A percentile compares a stretch with the other conserved stretches of the same genome.
Conservation (phyloP, 306 rosid genomes). For the Alnus rubra region DNA sequence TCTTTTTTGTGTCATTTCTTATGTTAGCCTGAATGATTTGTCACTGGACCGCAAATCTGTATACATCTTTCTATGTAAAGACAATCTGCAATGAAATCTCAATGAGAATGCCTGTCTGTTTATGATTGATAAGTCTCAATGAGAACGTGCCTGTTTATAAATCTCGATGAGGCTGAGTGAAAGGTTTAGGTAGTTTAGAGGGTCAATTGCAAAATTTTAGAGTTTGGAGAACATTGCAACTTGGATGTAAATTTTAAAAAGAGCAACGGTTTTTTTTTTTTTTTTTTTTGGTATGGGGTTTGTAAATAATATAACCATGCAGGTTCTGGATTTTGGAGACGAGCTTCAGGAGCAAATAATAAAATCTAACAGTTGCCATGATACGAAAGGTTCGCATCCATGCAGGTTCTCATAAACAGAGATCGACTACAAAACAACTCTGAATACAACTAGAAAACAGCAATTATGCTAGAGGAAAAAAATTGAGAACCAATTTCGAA, state of each 20-base stretch:
- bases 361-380: not conserved
- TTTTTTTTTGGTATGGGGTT: too few relatives aligned
- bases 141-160: not conserved
- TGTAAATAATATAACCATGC: too few relatives aligned
- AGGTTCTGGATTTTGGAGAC: too few relatives aligned
- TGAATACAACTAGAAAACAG: slow-evolving; percentile 9
- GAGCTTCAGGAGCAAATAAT: too few relatives aligned
- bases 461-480: not conserved
- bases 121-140: not conserved
- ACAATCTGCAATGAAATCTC: slow-evolving; percentile 23
- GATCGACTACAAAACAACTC: not conserved
- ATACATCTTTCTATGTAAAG: slow-evolving; percentile 35
- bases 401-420: not conserved
- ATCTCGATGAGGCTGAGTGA: too few relatives aligned
- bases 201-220: too few relatives aligned
- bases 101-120: slow-evolving; percentile 17
- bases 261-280: too few relatives aligned
- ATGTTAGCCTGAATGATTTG: slow-evolving; percentile 24
- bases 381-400: not conserved
- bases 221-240: too few relatives aligned
- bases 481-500: too few relatives aligned
- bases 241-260: too few relatives aligned
- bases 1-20: not conserved
- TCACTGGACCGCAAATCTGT: slow-evolving; percentile 32
- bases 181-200: too few relatives aligned